These are phyloP conservation scores for Cryomyces minteri DNA, from an alignment of 495 filamentous ascomycete species.

Conservation along the genomic window DNA sequence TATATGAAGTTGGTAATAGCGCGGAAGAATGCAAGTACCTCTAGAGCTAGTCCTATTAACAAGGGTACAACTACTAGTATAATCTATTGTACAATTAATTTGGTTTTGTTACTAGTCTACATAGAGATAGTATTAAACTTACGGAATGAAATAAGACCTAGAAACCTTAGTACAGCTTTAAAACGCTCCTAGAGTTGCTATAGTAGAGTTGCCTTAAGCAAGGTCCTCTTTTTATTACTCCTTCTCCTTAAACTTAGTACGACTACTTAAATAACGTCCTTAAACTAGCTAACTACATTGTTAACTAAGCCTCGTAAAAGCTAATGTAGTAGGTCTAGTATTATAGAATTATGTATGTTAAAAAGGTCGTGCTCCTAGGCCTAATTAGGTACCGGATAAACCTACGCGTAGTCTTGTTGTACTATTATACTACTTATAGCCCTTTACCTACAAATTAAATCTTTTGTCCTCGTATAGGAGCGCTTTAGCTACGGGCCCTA, in stretches of 20 bases:
- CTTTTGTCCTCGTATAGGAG: neutral
- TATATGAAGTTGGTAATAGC: neutral
- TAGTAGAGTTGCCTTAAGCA: neutral
- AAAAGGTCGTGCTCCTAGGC: neutral
- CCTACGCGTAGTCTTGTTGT: neutral
- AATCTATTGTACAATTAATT: neutral
- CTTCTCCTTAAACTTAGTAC: neutral
- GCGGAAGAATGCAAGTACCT: neutral
- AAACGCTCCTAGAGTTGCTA: neutral
- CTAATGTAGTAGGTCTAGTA: slow-evolving; percentile 3
- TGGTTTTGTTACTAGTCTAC: neutral
- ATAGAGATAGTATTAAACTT: neutral
- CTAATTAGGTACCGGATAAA: neutral
- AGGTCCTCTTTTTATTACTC: neutral
- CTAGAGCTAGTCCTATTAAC: neutral
- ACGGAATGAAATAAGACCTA: neutral
- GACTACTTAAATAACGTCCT: neutral
- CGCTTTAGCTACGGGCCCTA: neutral
- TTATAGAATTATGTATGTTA: slow-evolving; percentile 1
- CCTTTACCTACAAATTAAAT: neutral
- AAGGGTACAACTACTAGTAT: neutral
- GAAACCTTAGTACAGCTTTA: neutral
- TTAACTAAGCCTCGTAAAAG: slow-evolving; percentile 1
- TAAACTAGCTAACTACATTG: neutral
- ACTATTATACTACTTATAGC: neutral